Conservation (phyloP, 2,329 filamentous ascomycete genomes). For the Exutisphaerella laricina region DNA sequence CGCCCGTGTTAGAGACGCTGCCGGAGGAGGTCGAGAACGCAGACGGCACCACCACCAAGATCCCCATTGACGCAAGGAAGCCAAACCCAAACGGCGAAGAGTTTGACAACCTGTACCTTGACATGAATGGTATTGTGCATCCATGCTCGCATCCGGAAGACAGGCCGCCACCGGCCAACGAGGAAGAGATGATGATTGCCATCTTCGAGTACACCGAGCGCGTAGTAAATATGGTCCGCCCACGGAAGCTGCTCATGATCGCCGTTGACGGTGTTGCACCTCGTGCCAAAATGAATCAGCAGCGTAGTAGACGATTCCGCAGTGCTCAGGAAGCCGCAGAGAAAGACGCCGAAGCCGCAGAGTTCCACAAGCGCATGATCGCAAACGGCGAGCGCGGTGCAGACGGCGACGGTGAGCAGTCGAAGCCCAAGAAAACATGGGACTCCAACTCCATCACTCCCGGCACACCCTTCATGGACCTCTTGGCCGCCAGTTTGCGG, state of each 20-base stretch:
- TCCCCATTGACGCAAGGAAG: constrained; percentile 77
- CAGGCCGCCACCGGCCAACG: constrained; percentile 79
- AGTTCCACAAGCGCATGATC: constrained; percentile 77
- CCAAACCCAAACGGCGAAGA: constrained; percentile 97
- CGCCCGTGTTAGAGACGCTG: constrained; percentile 78
- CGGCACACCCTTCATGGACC: constrained; percentile 98
- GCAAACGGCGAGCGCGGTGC: constrained; percentile 48
- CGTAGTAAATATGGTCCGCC: constrained; percentile 97
- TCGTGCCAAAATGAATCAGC: constrained; percentile 99
- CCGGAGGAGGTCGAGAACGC: constrained; percentile 72
- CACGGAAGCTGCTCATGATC: constrained; percentile 93
- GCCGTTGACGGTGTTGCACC: constrained; percentile 97
- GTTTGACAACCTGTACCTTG: constrained; percentile 94
- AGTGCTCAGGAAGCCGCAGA: constrained; percentile 91
- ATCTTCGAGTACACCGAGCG: constrained; percentile 98
- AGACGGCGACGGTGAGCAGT: constrained; percentile 27
- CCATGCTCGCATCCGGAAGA: constrained; percentile 98
- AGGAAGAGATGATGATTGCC: constrained; percentile 99
- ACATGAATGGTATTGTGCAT: constrained; percentile 99
- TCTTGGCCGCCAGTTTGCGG: constrained; percentile 78
- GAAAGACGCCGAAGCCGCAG: constrained; percentile 84
- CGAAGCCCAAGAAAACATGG: constrained; percentile 80
- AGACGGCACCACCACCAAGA: constrained; percentile 68
- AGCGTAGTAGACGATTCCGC: constrained; percentile 90
- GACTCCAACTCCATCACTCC: constrained; percentile 86